phyloP scores from a whole-genome alignment of 768 basidiomycete genomes.

The Coprinellus micaceus region DNA sequence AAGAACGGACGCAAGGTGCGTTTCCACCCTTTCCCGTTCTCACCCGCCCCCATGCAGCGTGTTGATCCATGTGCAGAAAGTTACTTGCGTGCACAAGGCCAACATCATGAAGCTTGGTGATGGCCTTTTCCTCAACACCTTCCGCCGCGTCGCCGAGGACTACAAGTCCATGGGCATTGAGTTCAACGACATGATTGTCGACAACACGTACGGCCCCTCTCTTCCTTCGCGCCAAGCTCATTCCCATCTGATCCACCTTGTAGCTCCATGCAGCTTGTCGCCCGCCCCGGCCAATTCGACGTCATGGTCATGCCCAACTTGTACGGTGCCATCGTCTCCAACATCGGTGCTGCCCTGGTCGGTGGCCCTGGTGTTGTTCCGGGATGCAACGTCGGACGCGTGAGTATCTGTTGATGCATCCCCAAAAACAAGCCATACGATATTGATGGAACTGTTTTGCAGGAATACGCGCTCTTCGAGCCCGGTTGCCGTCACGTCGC shows the following conservation, averaged over 20 bases:
- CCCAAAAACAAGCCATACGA: background rate
- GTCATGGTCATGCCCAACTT: conserved; percentile 99
- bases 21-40: conserved; percentile 14
- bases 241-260: conserved; percentile 5
- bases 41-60: background rate
- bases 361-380: conserved; percentile 98
- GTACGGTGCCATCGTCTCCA: conserved; percentile 96
- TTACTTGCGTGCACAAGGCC: conserved; percentile 99
- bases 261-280: conserved; percentile 98
- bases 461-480: conserved; percentile 98
- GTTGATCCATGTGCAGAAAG: conserved; percentile 61
- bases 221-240: background rate
- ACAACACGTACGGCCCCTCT: conserved; percentile 74
- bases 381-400: conserved; percentile 95
- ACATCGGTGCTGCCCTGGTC: conserved; percentile 97
- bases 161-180: conserved; percentile 90
- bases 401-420: conserved; percentile 30
- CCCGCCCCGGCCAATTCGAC: conserved; percentile 93
- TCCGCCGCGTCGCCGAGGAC: conserved; percentile 93
- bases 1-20: conserved; percentile 95
- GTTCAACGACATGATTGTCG: conserved; percentile 98
- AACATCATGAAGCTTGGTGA: conserved; percentile 99
- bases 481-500: conserved; percentile 97
- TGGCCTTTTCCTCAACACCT: conserved; percentile 97
- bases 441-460: conserved; percentile 15